Base-by-base conservation (phyloP, 257 asterid genomes). In the Linaria vulgaris region DNA sequence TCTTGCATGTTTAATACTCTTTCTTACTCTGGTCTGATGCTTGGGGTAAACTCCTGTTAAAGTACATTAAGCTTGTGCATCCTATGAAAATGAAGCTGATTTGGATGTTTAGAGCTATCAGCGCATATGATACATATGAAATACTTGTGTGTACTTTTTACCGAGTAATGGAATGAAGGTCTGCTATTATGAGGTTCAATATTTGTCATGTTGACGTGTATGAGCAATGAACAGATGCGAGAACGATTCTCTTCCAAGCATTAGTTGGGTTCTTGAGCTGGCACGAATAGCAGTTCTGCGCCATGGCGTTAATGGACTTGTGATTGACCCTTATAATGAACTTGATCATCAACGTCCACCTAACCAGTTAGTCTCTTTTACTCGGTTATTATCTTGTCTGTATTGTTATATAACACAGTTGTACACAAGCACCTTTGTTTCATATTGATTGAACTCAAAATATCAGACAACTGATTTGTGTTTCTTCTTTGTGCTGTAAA, bases 311-410 rank as follows among this genome's bases (percentile, higher is more conserved):
- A 85, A 76, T 71, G 99, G 99, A 37, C 95, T 94, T 15, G 95
- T 94, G 57, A 94, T 94, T 59, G 99, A 94, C 74, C 99, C 99
- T 25, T 94, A 94, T 74, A 94, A 94, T 61, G 99, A 94, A 78
- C 88, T 94, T 56, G 99, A 94, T 76, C 97, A 94, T 84, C 99
- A 94, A 73, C 97, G 97, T 25, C 85, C 80, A 50, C 67, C 78
- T 63, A 72, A 68, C 78, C 94, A 82, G 97, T 90, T 73, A 90
- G 99, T 85, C 19, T 38, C 48, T 48, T 70, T 53, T 45, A 11
- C 34, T 53, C 68, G 53, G 51, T 30, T 34, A 0, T 25, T 39
- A 16, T 27, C 6, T 14, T 17, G 19, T 34, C 54, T 69, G 53
- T 38, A 59, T 60, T 12, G 41, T 34, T 34, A 43, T n/a, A n/a